Evolutionary conservation across 805 yeast species (phyloP).

Genomic region (Pichia kluyveri): DNA sequence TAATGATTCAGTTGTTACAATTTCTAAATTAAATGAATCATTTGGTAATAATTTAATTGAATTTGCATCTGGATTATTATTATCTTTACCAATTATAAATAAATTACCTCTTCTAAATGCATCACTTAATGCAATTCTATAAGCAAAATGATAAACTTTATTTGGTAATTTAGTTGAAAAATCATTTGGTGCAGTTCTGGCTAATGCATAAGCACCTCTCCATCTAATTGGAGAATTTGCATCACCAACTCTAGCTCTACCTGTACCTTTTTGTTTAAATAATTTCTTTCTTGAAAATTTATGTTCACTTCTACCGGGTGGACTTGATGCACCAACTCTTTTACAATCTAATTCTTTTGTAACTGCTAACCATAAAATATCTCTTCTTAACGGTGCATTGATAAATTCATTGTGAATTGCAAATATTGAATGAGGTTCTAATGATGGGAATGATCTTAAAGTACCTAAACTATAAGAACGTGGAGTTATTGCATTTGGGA

Average conservation of each 20-base stretch:
- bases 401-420: slow-evolving; percentile 71
- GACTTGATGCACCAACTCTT: slow-evolving; percentile 84
- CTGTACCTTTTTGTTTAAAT: slow-evolving; percentile 86
- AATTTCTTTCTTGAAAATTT: slow-evolving; percentile 79
- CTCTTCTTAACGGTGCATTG: slow-evolving; percentile 76
- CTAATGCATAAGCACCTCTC: slow-evolving; percentile 85
- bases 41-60: slow-evolving; percentile 11
- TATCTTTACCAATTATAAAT: slow-evolving; percentile 53
- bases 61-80: slow-evolving; percentile 8
- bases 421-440: slow-evolving; percentile 72
- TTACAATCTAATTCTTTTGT: slow-evolving; percentile 82
- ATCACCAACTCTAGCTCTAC: slow-evolving; percentile 94
- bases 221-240: slow-evolving; percentile 87
- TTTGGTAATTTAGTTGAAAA: slow-evolving; percentile 69
- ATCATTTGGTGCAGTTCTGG: slow-evolving; percentile 85
- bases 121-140: slow-evolving; percentile 73
- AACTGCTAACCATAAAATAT: slow-evolving; percentile 89
- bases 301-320: slow-evolving; percentile 78
- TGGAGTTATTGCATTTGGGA: slow-evolving; percentile 33
- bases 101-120: slow-evolving; percentile 71
- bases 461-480: slow-evolving; percentile 71
- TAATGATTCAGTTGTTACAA: slow-evolving; percentile 22
- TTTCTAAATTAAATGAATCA: slow-evolving; percentile 23
- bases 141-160: slow-evolving; percentile 66
- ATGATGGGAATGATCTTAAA: slow-evolving; percentile 76